Conservation (phyloP, 2,329 filamentous ascomycete genomes). For the Aurifilum marmelostoma region DNA sequence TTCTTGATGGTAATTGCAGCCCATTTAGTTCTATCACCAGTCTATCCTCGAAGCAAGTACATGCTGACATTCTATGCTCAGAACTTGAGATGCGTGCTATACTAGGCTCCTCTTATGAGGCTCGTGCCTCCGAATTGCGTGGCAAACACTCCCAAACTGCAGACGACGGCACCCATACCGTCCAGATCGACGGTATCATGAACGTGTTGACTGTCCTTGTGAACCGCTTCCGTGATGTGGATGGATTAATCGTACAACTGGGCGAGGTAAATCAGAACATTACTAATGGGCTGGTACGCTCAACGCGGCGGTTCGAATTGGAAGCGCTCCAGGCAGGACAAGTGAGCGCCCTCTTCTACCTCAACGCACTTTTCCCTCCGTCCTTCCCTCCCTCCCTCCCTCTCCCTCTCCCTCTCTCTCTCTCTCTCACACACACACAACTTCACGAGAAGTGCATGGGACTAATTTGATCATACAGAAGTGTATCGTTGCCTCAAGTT, state of each 20-base stretch:
- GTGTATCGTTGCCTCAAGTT: constrained; percentile 40
- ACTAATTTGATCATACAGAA: constrained; percentile 37
- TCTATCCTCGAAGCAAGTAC: background rate
- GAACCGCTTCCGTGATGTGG: constrained; percentile 40
- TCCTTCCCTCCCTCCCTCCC: too few species aligned
- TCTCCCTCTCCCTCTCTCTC: too few species aligned
- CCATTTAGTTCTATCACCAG: too few species aligned
- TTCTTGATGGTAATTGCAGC: constrained; percentile 58
- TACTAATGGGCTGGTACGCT: constrained; percentile 42
- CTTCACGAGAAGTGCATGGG: background rate
- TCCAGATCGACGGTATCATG: constrained; percentile 43
- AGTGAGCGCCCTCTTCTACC: constrained; percentile 45
- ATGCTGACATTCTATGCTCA: constrained; percentile 31
- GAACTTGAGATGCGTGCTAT: constrained; percentile 53
- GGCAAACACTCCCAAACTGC: constrained; percentile 45
- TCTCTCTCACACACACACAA: background rate
- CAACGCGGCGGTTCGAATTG: constrained; percentile 53
- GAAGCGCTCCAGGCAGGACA: constrained; percentile 55
- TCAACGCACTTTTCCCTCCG: too few species aligned
- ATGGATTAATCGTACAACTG: constrained; percentile 41
- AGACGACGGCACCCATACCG: constrained; percentile 39
- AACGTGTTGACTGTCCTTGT: constrained; percentile 43
- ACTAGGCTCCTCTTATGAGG: constrained; percentile 37
- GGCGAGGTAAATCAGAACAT: constrained; percentile 42
- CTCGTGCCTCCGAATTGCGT: constrained; percentile 47